Evolutionary conservation across 2,329 filamentous ascomycete species (phyloP).

Genomic region (Cadophora malorum): DNA sequence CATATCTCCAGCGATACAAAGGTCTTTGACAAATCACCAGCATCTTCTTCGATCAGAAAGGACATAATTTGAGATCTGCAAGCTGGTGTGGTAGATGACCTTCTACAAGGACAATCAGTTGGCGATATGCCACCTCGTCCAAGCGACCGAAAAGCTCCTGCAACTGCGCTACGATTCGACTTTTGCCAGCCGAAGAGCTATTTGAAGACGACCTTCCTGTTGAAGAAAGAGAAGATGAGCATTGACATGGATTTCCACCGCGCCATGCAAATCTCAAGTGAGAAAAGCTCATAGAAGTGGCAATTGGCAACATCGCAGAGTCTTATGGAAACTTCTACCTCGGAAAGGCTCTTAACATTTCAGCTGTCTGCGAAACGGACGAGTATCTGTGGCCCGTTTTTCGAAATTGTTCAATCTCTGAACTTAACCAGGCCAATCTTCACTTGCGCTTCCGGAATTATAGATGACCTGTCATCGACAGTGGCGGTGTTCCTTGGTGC

Average conservation of each 20-base stretch:
- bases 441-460: not conserved
- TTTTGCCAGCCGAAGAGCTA: not conserved
- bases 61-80: not conserved
- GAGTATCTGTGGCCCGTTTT: not conserved
- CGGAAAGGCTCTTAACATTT: not conserved
- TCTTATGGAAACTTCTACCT: not conserved
- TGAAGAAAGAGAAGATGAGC: not conserved
- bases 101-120: no score
- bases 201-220: not conserved
- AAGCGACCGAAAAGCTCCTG: not conserved
- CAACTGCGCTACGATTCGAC: not conserved
- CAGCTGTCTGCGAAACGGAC: not conserved
- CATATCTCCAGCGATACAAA: not conserved
- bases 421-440: not conserved
- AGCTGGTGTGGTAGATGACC: no score
- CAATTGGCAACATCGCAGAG: not conserved
- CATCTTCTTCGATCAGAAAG: not conserved
- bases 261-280: not conserved
- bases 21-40: not conserved
- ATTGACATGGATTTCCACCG: not conserved
- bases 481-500: not conserved
- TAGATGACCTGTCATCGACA: not conserved
- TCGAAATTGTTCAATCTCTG: not conserved
- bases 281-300: not conserved
- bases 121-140: not conserved